phyloP scores from a whole-genome alignment of 116 monocot species.

The Zostera marina region DNA sequence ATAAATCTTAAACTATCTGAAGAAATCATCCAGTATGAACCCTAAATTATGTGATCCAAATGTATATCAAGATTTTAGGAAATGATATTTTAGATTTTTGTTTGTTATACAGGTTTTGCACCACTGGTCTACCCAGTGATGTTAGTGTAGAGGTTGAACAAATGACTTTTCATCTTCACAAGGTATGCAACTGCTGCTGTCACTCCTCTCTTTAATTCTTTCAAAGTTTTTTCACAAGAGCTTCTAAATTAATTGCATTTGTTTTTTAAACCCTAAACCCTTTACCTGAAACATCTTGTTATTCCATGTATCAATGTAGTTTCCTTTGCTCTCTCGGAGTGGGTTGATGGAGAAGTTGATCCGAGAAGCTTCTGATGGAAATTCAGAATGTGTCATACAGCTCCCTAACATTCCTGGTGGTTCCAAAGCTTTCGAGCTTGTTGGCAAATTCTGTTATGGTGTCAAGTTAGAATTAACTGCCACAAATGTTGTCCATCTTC shows the following conservation, averaged over 20 bases:
- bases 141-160: constrained; percentile 69
- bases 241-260: not conserved
- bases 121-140: constrained; percentile 78
- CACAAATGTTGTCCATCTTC: constrained; percentile 10
- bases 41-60: not conserved
- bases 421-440: constrained; percentile 9
- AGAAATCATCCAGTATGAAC: too few species aligned
- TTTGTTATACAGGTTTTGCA: constrained; percentile 42
- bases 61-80: too few species aligned
- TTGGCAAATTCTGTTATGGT: constrained; percentile 17
- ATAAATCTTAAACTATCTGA: not conserved
- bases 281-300: constrained; percentile 1
- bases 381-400: not conserved
- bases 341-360: constrained; percentile 8
- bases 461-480: constrained; percentile 9
- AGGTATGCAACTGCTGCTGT: constrained; percentile 19
- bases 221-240: not conserved
- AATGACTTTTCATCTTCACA: constrained; percentile 88
- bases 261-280: not conserved
- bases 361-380: not conserved
- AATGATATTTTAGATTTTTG: not conserved
- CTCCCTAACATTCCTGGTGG: constrained; percentile 10
- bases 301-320: constrained; percentile 3
- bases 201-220: not conserved
- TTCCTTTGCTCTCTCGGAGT: constrained; percentile 11